Evolutionary conservation across 768 basidiomycete species (phyloP).

Genomic region (Infundibulicybe gibba): DNA sequence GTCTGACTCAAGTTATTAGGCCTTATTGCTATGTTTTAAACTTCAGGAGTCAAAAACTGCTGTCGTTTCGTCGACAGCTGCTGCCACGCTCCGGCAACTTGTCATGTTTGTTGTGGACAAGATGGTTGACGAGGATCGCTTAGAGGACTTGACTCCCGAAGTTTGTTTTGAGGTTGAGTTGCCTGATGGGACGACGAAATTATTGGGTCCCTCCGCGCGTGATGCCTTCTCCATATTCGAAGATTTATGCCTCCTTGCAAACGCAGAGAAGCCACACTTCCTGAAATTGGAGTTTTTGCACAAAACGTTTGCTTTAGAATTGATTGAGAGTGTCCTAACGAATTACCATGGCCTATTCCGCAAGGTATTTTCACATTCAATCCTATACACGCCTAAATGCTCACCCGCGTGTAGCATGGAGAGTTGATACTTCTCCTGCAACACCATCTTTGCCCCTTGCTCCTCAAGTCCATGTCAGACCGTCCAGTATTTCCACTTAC

Average conservation of each 20-base stretch:
- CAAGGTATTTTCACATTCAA: conserved; percentile 43
- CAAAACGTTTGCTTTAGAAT: conserved; percentile 94
- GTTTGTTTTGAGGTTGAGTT: conserved; percentile 44
- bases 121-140: conserved; percentile 73
- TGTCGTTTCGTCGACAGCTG: conserved; percentile 95
- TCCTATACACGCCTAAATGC: conserved; percentile 2
- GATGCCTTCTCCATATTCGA: conserved; percentile 90
- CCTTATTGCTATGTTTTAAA: conserved; percentile 90
- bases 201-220: conserved; percentile 68
- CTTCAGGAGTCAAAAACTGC: conserved; percentile 94
- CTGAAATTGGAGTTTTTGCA: conserved; percentile 79
- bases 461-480: conserved; percentile 84
- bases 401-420: conserved; percentile 48
- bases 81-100: conserved; percentile 91
- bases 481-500: conserved; percentile 82
- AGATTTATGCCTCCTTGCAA: conserved; percentile 87
- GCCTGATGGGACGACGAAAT: conserved; percentile 63
- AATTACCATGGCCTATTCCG: conserved; percentile 88
- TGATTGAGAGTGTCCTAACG: conserved; percentile 94
- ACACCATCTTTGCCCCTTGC: conserved; percentile 86
- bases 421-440: conserved; percentile 85
- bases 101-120: conserved; percentile 99
- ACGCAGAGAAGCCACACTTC: conserved; percentile 77
- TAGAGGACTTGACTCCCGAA: conserved; percentile 28
- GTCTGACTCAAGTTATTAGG: conserved; percentile 40